These are phyloP conservation scores for Mucuna pruriens DNA, from an alignment of 306 rosid genomes.

Conservation along the genomic window DNA sequence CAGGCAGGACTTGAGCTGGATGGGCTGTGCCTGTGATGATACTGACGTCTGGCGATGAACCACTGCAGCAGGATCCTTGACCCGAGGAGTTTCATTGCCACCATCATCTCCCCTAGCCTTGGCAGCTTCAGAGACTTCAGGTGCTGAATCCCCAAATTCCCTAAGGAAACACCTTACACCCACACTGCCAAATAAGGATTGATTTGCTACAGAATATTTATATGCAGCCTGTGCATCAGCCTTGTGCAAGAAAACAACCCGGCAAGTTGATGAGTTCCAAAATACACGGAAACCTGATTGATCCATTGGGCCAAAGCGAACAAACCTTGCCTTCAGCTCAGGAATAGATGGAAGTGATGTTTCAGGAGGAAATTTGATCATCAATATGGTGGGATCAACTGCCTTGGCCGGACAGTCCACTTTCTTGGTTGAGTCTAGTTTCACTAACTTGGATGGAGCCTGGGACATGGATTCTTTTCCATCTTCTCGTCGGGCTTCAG, in stretches of 20 bases:
- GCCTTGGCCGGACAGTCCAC: constrained; percentile 52
- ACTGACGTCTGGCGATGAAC: constrained; percentile 48
- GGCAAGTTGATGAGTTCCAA: constrained; percentile 88
- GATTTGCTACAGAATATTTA: constrained; percentile 65
- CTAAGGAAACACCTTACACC: constrained; percentile 71
- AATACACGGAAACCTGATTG: constrained; percentile 87
- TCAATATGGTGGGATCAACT: constrained; percentile 77
- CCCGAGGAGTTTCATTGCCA: constrained; percentile 48
- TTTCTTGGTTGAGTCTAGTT: constrained; percentile 54
- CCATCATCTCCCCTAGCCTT: constrained; percentile 65
- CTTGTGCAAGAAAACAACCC: constrained; percentile 83
- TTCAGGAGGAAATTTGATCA: constrained; percentile 91
- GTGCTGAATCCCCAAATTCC: constrained; percentile 59
- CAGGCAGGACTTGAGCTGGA: constrained; percentile 84
- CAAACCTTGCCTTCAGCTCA: constrained; percentile 96
- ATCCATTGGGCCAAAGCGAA: constrained; percentile 93
- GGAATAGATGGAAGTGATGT: constrained; percentile 89
- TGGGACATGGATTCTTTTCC: constrained; percentile 57
- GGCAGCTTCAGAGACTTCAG: constrained; percentile 61
- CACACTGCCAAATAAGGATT: constrained; percentile 71
- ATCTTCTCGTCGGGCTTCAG: constrained; percentile 65
- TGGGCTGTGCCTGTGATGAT: constrained; percentile 47
- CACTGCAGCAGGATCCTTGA: constrained; percentile 57
- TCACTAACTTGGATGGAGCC: constrained; percentile 43
- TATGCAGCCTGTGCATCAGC: constrained; percentile 84